A percentile compares a stretch with the other conserved stretches of the same genome.
These are phyloP conservation scores for Jacaranda mimosifolia DNA, from an alignment of 257 asterid species.

Conservation along the genomic window DNA sequence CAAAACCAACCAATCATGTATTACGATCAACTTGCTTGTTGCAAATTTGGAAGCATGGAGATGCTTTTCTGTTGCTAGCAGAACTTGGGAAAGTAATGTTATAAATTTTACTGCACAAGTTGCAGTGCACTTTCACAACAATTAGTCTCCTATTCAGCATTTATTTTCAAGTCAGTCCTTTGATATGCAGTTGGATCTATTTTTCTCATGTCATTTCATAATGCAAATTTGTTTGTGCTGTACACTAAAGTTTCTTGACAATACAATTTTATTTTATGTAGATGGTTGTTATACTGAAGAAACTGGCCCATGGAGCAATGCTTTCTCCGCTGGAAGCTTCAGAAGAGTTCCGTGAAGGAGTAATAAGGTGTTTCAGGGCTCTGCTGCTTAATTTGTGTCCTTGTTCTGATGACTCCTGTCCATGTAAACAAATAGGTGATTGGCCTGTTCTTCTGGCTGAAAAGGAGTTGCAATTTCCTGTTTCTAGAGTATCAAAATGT, in stretches of 20 bases:
- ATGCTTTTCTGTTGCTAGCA: conserved; percentile 13
- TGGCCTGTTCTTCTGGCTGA: conserved; percentile 53
- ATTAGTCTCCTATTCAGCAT: neutral
- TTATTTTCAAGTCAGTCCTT: conserved; percentile 24
- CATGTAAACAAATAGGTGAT: conserved; percentile 68
- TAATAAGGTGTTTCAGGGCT: conserved; percentile 82
- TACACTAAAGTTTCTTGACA: conserved; percentile 11
- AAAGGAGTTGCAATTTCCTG: conserved; percentile 47
- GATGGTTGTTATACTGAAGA: conserved; percentile 86
- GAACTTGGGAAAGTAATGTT: neutral
- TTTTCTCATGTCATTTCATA: conserved; percentile 1
- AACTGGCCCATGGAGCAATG: conserved; percentile 82
- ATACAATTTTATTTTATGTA: conserved; percentile 41
- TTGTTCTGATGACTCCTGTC: conserved; percentile 72
- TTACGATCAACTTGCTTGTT: conserved; percentile 13
- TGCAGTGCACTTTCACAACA: neutral
- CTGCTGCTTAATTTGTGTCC: conserved; percentile 68
- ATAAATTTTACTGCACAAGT: neutral
- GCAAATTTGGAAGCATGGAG: neutral
- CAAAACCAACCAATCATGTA: neutral
- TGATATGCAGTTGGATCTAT: conserved; percentile 12
- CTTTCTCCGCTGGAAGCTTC: conserved; percentile 87
- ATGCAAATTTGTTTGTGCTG: conserved; percentile 15
- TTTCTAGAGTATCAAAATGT: conserved; percentile 40
- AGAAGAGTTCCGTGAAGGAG: conserved; percentile 95